These are phyloP conservation scores for Cryptococcus amylolentus DNA, from an alignment of 1,284 basidiomycete genomes.

Conservation along the genomic window DNA sequence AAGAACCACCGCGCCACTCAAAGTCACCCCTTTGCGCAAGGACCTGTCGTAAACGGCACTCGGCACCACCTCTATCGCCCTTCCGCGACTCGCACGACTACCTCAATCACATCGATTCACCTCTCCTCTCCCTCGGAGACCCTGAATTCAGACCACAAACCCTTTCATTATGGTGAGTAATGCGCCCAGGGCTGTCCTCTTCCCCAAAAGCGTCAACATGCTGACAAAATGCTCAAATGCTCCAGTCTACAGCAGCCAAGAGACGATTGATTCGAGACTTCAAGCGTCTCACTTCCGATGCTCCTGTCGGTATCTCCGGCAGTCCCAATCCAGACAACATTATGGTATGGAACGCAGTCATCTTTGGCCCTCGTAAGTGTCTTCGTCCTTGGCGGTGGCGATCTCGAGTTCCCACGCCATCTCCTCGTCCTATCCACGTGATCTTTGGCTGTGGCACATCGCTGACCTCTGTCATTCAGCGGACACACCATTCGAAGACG, in stretches of 20 bases:
- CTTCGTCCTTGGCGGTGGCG: no score
- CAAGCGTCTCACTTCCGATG: conserved; percentile 88
- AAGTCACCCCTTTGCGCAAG: no score
- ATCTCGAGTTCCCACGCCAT: background rate
- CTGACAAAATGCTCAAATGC: conserved; percentile 4
- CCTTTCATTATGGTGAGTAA: background rate
- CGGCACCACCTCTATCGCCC: no score
- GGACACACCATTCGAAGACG: conserved; percentile 98
- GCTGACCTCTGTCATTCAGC: conserved; percentile 54
- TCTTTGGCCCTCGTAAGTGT: conserved; percentile 87
- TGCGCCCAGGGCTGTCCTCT: no score
- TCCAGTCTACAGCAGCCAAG: conserved; percentile 78
- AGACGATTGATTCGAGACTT: conserved; percentile 92
- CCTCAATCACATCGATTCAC: no score
- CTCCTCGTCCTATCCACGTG: background rate
- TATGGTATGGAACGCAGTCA: conserved; percentile 99
- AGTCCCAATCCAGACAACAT: conserved; percentile 97
- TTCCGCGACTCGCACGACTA: no score
- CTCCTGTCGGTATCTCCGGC: conserved; percentile 92
- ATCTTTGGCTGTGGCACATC: background rate
- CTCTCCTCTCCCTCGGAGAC: no score
- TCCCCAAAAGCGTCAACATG: background rate
- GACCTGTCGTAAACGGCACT: no score
- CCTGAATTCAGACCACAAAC: no score
- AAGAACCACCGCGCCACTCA: no score